Evolutionary conservation across 108 stramenopile species (phyloP).

Genomic region (Poteriospumella lacustris): DNA sequence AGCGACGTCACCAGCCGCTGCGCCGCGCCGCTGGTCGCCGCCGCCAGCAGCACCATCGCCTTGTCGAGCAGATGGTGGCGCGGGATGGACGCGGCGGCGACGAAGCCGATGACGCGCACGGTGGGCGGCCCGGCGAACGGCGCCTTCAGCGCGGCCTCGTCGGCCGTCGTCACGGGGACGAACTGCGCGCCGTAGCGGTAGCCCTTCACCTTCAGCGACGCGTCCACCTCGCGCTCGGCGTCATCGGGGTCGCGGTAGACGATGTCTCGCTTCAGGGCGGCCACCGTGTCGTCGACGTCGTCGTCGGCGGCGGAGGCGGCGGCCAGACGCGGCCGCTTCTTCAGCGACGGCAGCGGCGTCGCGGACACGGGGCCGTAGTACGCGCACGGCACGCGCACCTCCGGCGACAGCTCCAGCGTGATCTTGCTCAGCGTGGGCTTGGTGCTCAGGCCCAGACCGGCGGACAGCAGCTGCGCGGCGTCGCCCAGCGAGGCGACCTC

Average conservation of each 20-base stretch:
- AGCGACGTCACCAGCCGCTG: not conserved
- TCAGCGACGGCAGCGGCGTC: not conserved
- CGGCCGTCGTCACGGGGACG: not conserved
- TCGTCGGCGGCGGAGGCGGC: not conserved
- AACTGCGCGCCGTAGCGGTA: slow-evolving; percentile 20
- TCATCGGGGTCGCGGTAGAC: slow-evolving; percentile 15
- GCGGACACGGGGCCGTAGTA: not conserved
- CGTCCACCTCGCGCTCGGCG: not conserved
- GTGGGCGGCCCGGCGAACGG: not conserved
- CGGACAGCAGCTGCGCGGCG: not conserved
- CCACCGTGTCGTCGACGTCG: not conserved
- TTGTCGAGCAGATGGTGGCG: not conserved
- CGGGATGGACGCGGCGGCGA: not conserved
- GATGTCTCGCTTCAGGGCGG: not conserved
- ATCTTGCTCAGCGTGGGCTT: not conserved
- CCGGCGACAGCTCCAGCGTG: slow-evolving; percentile 1
- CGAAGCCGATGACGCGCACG: not conserved
- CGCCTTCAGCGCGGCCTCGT: not conserved
- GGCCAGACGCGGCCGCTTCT: not conserved
- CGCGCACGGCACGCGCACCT: not conserved
- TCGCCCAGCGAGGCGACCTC: not conserved
- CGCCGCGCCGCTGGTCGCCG: not conserved
- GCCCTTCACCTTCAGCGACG: slow-evolving; percentile 3
- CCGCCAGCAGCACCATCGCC: not conserved
- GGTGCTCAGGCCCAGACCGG: slow-evolving; percentile 4